Conservation (phyloP, 805 yeast species). For the Saturnispora sekii region DNA sequence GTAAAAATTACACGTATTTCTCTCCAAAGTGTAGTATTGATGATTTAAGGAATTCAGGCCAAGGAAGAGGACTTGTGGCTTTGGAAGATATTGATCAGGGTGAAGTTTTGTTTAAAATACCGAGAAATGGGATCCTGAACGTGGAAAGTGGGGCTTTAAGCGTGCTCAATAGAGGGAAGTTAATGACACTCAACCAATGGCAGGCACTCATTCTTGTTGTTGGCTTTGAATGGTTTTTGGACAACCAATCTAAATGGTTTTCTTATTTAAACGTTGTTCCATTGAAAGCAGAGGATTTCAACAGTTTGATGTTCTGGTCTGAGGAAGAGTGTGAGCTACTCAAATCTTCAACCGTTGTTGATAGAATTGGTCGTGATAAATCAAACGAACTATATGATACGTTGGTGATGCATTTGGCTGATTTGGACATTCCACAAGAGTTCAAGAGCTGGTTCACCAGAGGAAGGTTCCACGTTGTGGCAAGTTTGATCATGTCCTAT, state of each 20-base stretch:
- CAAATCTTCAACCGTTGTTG: constrained; percentile 60
- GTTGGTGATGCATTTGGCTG: constrained; percentile 28
- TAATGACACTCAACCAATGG: constrained; percentile 57
- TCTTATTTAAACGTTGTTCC: constrained; percentile 72
- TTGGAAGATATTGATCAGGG: constrained; percentile 45
- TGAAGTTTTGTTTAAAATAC: constrained; percentile 62
- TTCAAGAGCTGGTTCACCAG: constrained; percentile 28
- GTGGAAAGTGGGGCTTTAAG: constrained; percentile 46
- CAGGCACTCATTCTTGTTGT: constrained; percentile 62
- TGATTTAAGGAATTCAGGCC: constrained; percentile 48
- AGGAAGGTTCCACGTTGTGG: constrained; percentile 60
- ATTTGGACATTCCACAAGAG: constrained; percentile 27
- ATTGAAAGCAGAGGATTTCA: constrained; percentile 27
- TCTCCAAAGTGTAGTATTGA: constrained; percentile 49
- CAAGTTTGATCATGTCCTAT: constrained; percentile 78
- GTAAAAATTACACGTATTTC: constrained; percentile 32
- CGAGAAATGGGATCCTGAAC: constrained; percentile 48
- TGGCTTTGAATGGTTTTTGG: constrained; percentile 46
- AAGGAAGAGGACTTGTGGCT: constrained; percentile 78
- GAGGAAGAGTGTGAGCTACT: constrained; percentile 47
- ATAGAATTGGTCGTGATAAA: constrained; percentile 59
- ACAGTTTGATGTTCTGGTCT: constrained; percentile 75
- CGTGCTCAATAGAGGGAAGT: constrained; percentile 24
- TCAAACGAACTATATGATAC: constrained; percentile 53
- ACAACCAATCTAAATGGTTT: constrained; percentile 48